Conservation (phyloP, 805 yeast species). For the Hemisphaericaspora nanyangensis region DNA sequence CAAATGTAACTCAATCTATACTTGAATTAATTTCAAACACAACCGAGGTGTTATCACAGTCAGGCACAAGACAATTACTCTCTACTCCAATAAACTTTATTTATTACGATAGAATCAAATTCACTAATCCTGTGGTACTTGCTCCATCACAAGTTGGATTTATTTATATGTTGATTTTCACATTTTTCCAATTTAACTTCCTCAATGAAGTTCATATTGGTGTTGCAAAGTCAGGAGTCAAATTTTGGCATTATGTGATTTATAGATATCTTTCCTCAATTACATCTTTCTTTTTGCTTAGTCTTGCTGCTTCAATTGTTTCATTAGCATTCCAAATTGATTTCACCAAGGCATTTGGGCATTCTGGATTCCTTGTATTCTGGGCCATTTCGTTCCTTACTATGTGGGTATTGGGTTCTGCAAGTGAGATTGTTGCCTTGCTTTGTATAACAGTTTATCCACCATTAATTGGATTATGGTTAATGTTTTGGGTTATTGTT, state of each 20-base stretch:
- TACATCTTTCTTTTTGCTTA: constrained; percentile 51
- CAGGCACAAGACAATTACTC: constrained; percentile 10
- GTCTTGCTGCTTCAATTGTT: constrained; percentile 56
- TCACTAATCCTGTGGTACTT: constrained; percentile 43
- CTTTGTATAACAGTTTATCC: constrained; percentile 52
- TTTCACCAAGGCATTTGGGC: constrained; percentile 56
- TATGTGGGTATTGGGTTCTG: constrained; percentile 74
- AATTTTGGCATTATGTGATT: constrained; percentile 41
- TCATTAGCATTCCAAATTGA: constrained; percentile 67
- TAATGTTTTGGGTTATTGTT: constrained; percentile 63
- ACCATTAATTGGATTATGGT: constrained; percentile 67
- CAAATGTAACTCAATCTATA: constrained; percentile 19
- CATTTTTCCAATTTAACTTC: constrained; percentile 69
- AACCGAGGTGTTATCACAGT: constrained; percentile 10
- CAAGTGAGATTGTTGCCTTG: constrained; percentile 62
- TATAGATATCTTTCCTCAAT: constrained; percentile 53
- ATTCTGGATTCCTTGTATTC: constrained; percentile 65
- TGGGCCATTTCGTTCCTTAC: constrained; percentile 70
- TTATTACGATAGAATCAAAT: constrained; percentile 48
- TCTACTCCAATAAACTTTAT: constrained; percentile 33
- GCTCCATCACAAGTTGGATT: constrained; percentile 77
- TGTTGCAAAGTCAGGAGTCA: constrained; percentile 42
- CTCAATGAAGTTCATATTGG: constrained; percentile 50
- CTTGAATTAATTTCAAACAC: constrained; percentile 11
- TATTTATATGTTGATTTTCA: constrained; percentile 64